Evolutionary conservation across 139 green algal species (phyloP), one percentile per base, ranked within the genome.

Genomic region (Zygnema cylindricum): DNA sequence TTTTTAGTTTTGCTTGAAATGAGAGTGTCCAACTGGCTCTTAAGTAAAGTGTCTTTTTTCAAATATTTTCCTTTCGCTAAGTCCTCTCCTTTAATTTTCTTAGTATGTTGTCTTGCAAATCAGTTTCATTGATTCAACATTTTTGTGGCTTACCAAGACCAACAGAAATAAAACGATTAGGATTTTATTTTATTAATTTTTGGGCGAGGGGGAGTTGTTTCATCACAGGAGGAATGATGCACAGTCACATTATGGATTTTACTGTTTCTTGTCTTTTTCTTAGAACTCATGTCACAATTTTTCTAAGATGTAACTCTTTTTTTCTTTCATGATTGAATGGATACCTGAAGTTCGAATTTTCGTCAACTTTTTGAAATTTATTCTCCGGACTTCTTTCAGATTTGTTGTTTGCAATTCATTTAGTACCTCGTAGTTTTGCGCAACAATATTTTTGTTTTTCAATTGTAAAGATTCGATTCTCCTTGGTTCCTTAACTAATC

Each of bases 81-180:
- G 40, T 63, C 77, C 76, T 7, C 77, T 63, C 22, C 77, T 54
- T 33, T 84, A 7, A 63, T 85, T 85, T 3, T 84, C 32, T 49
- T 84, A 35, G 73, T 40, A 81, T 81, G 73, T 43, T 43, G 21
- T 81, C 22, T 86, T 82, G 42, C 78, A 43, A 21, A 82, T 73
- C 71, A 32, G n/a, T 82, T 25, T 73, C n/a, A n/a, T n/a, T n/a
- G n/a, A n/a, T n/a, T n/a, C n/a, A n/a, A n/a, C n/a, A n/a, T n/a
- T n/a, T n/a, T n/a, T n/a, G n/a, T n/a, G n/a, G n/a, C n/a, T n/a
- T n/a, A n/a, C n/a, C n/a, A n/a, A n/a, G n/a, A n/a, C n/a, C n/a
- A n/a, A n/a, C n/a, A n/a, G n/a, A n/a, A n/a, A n/a, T n/a, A n/a
- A n/a, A n/a, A n/a, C n/a, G n/a, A n/a, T n/a, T n/a, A n/a, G n/a